Evolutionary conservation across 1,284 basidiomycete species (phyloP), one percentile per base, ranked within the genome.

Genomic region (Cutaneotrichosporon sp.): DNA sequence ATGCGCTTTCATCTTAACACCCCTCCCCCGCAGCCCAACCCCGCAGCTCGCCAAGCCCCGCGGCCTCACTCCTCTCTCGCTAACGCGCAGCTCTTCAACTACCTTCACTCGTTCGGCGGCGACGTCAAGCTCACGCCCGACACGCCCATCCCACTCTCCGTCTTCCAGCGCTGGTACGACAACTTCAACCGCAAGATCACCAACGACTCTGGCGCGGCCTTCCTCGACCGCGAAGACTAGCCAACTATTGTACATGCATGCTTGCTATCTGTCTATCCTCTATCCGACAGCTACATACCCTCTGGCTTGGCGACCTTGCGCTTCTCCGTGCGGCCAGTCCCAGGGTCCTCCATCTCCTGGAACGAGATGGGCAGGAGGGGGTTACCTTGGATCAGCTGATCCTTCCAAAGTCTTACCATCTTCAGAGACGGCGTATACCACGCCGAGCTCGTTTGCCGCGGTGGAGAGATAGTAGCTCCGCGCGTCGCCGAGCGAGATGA

Each of bases 381-480:
- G 56, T 80, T 76, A 3, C 80, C 79, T 80, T 18, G 5, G 1
- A 18, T 16, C 5, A 22, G 10, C 7, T 31, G 14, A n/a, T 32
- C 6, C 50, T 13, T 13, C 4, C 13, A 52, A 66, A 26, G 26
- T 26, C 76, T 65, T 36, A 79, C 80, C 81, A 4, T 73, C 71
- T 65, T 80, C 79, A 0, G 80, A 81, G 2, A 69, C 76, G 3
- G 76, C 81, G 34, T 75, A 79, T 18, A 82, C 70, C 1, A 82
- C 81, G 2, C 97, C 96, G 4, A 98, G 86, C 70, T 96, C 90
- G 79, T 98, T 98, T 50, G 90, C 85, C 7, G 92, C 94, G 5
- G 97, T 99, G 0, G 93, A 92, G 40, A 98, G 85, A 81, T 94
- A 97, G 81, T 98, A 98, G 72, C 89, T 93, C 60, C 91, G 85